Base-by-base conservation (phyloP, 2,329 filamentous ascomycete genomes). In the Rugonectria rugulosa region DNA sequence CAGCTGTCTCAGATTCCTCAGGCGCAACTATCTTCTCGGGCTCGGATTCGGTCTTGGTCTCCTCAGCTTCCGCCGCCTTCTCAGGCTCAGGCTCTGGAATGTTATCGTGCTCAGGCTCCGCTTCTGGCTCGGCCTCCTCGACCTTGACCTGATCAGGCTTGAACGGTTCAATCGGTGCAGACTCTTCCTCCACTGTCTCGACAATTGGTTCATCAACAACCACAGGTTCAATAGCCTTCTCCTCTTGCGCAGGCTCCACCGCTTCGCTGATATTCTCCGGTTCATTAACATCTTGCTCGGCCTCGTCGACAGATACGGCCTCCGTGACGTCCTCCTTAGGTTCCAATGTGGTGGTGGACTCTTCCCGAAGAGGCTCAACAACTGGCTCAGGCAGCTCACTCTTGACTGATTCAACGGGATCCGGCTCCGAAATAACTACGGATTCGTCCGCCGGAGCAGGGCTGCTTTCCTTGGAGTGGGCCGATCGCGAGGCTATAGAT, bases 181-280 rank as follows among this genome's bases (percentile, higher is more conserved):
- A 45, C 26, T 60, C 52, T 3, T 54, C 40, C 32, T 62, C 49
- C 3, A 44, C 43, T 15, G 58, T 48, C 42, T 67, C 61, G 2
- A 59, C 17, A 32, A 32, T 11, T 32, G 29, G 12, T 14, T 32
- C 29, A 14, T 32, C 7, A 23, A 23, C 36, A 10, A 37, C 21
- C 20, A 61, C 43, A 31, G 54, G 34, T 23, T 57, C 41, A 7
- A 14, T 20, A 27, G 49, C 47, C 23, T 66, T 55, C n/a, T 57
- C 29, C 6, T 46, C 37, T 12, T 51, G 21, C 10, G 31, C 49
- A 14, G 59, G 15, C 14, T 66, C 57, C 5, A 43, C 48, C 7
- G 36, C 58, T 41, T 69, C 57, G n/a, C 62, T 40, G 21, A 47
- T 43, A 32, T 52, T 56, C 17, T 63, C 54, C 14, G 55, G 49